phyloP scores from a whole-genome alignment of 1,284 basidiomycete species.

The Boletus smithii region DNA sequence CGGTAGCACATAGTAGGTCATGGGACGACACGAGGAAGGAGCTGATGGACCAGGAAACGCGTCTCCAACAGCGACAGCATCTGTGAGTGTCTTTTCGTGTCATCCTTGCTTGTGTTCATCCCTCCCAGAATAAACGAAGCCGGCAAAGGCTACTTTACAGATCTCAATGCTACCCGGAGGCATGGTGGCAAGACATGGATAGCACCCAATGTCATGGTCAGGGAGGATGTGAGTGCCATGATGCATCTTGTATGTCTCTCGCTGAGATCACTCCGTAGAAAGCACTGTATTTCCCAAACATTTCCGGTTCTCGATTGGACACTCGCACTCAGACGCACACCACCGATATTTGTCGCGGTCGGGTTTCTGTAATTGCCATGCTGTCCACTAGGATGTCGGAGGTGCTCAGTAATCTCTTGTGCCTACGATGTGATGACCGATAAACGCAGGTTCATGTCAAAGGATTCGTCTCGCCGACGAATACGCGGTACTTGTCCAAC shows the following conservation, averaged over 20 bases:
- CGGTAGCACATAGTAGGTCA: slow-evolving; percentile 62
- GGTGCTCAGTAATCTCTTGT: slow-evolving; percentile 41
- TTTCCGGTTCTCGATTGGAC: slow-evolving; percentile 70
- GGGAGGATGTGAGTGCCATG: slow-evolving; percentile 70
- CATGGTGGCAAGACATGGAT: slow-evolving; percentile 96
- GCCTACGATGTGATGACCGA: slow-evolving; percentile 6
- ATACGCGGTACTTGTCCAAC: slow-evolving; percentile 58
- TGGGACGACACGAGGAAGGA: slow-evolving; percentile 70
- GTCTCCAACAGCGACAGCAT: slow-evolving; percentile 70
- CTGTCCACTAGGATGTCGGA: slow-evolving; percentile 84
- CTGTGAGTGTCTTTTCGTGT: slow-evolving; percentile 51
- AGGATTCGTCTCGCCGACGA: slow-evolving; percentile 66
- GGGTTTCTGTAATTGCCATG: slow-evolving; percentile 78
- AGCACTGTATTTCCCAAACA: slow-evolving; percentile 88
- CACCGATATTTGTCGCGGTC: slow-evolving; percentile 71
- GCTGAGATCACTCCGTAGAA: slow-evolving; percentile 49
- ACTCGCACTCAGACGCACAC: slow-evolving; percentile 66
- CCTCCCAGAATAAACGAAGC: slow-evolving; percentile 75
- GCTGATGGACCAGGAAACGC: slow-evolving; percentile 68
- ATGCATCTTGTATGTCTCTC: not conserved
- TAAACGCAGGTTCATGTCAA: slow-evolving; percentile 70
- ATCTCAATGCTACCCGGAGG: slow-evolving; percentile 76
- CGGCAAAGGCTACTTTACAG: slow-evolving; percentile 87
- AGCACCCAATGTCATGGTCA: slow-evolving; percentile 84
- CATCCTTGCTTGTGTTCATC: slow-evolving; percentile 5